Evolutionary conservation across 371 early-diverging fungal species (phyloP), one percentile per base, ranked within the genome.

Genomic region (Mortierella sp.): DNA sequence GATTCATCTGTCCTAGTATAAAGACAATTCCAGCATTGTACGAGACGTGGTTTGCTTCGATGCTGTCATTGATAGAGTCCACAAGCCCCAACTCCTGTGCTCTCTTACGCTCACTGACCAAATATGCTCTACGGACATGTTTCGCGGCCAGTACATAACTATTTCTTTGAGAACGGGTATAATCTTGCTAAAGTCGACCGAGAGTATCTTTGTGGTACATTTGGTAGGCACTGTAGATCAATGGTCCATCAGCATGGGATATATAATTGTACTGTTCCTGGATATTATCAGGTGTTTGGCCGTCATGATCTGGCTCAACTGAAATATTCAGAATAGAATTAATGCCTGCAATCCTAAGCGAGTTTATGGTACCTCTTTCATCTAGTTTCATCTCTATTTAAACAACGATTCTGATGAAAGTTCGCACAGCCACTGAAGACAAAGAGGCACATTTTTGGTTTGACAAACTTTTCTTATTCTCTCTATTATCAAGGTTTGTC

Each of bases 171-270:
- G 94, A 86, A 28, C 90, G 84, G 55, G 88, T 91, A 45, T 87
- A 85, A 86, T 97, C 96, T 45, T 84, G 75, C 53, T 84, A 73
- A 67, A 97, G 85, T 64, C 92, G 89, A 33, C 72, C 74, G 41
- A 85, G 80, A 3, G 93, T 86, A 66, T 92, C 92, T 70, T 91
- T 91, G 24, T 95, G 92, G 80, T 97, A 98, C 94, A 97, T 93
- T 87, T 98, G 98, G 84, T 96, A 92, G 7, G 98, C 97, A 85
- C 95, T 96, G 86, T 87, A 96, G 32, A 97, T 86, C 50, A 95
- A 85, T 3, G 94, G 93, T 32, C 76, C 69, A 4, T 74, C 68
- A 11, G 70, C 82, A 48, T 76, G 69, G 5, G 80, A 82, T n/a
- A 65, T 60, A 38, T 80, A 74, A 84, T 97, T 97, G 84, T 87